These are phyloP conservation scores for Onygena corvina DNA, from an alignment of 2,329 filamentous ascomycete genomes.

Conservation along the genomic window DNA sequence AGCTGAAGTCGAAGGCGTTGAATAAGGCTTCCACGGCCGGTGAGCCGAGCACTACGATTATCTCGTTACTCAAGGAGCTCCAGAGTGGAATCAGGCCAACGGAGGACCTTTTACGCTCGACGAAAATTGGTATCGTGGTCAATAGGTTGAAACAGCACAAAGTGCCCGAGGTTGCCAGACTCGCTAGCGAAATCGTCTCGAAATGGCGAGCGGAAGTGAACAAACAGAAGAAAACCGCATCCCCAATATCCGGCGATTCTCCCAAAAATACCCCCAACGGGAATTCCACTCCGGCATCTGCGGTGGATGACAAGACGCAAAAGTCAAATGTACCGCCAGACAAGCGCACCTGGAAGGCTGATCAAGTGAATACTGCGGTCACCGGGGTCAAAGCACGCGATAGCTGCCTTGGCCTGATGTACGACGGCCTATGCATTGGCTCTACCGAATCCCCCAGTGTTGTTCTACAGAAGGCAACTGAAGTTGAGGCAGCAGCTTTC, in stretches of 20 bases:
- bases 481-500: constrained; percentile 67
- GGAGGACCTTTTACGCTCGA: constrained; percentile 80
- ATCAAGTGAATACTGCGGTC: constrained; percentile 64
- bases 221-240: constrained; percentile 39
- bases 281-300: constrained; percentile 40
- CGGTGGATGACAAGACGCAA: constrained; percentile 35
- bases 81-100: constrained; percentile 71
- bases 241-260: constrained; percentile 29
- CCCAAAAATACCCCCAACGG: constrained; percentile 41
- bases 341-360: constrained; percentile 70
- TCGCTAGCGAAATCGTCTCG: constrained; percentile 69
- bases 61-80: constrained; percentile 63
- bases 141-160: constrained; percentile 77
- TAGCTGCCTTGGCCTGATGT: constrained; percentile 79
- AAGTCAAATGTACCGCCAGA: constrained; percentile 51
- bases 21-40: constrained; percentile 64
- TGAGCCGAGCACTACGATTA: constrained; percentile 59
- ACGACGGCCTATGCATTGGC: constrained; percentile 76
- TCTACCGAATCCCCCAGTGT: constrained; percentile 47
- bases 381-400: constrained; percentile 66
- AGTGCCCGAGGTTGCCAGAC: constrained; percentile 56
- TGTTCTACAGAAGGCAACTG: constrained; percentile 54
- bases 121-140: constrained; percentile 81
- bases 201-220: constrained; percentile 46
- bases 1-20: constrained; percentile 63